Evolutionary conservation across 2,329 filamentous ascomycete genomes (phyloP).

Genomic region (Fusarium ramigenum): DNA sequence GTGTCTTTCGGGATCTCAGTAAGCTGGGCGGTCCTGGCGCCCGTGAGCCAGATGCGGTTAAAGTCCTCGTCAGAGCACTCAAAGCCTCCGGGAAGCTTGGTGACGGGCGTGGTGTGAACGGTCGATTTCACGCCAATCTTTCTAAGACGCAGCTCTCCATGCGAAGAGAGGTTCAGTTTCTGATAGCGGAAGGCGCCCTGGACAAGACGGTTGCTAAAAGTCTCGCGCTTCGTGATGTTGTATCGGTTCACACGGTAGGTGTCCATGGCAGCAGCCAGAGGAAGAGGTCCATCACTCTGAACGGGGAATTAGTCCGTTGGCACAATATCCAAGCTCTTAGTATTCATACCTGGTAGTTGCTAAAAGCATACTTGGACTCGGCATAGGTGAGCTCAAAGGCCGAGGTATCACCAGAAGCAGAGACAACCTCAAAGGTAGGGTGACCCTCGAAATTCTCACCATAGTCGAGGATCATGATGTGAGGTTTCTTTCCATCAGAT

Average conservation of each 20-base stretch:
- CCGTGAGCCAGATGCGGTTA: background rate
- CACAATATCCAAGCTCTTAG: fast-evolving
- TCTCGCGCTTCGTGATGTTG: background rate
- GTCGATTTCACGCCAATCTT: background rate
- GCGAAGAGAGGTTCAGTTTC: background rate
- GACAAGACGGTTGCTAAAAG: background rate
- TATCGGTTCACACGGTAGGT: background rate
- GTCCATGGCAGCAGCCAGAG: background rate
- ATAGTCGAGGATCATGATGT: background rate
- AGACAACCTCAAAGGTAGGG: background rate
- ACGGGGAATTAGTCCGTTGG: fast-evolving
- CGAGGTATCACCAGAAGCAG: background rate
- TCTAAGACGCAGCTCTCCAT: background rate
- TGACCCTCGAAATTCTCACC: background rate
- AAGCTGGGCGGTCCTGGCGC: background rate
- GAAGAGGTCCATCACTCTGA: background rate
- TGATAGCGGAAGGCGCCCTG: conserved; percentile 7
- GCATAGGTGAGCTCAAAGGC: background rate
- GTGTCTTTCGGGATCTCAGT: background rate
- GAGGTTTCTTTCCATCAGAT: background rate
- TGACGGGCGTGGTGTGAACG: background rate
- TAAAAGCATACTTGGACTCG: background rate
- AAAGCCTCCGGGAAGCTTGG: background rate
- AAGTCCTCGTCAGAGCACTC: background rate
- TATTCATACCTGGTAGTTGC: background rate